A percentile compares a stretch with the other conserved stretches of the same genome.
These are phyloP conservation scores for Aspergillus aculeatinus DNA, from an alignment of 2,329 filamentous ascomycete species.

Conservation along the genomic window DNA sequence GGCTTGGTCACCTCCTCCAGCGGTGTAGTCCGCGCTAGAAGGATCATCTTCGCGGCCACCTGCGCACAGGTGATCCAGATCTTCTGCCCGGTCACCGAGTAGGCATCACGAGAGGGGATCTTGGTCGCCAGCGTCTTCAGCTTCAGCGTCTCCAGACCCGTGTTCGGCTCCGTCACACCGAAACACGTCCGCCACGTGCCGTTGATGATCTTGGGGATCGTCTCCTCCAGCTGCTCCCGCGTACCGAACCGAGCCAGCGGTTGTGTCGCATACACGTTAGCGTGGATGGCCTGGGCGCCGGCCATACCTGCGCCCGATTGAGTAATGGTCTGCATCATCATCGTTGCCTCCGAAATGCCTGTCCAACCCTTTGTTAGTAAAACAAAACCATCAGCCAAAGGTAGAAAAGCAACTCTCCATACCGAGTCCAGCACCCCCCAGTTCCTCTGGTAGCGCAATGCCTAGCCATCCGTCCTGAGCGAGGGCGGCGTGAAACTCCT, in stretches of 20 bases:
- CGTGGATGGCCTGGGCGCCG: constrained; percentile 59
- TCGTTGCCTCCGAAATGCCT: constrained; percentile 73
- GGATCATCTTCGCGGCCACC: constrained; percentile 78
- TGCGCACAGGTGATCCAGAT: constrained; percentile 89
- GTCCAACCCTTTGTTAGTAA: constrained; percentile 24
- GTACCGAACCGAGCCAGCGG: constrained; percentile 71
- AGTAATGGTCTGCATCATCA: constrained; percentile 83
- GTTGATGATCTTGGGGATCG: constrained; percentile 68
- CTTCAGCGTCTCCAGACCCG: constrained; percentile 73
- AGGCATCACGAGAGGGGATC: constrained; percentile 54
- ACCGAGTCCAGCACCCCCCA: constrained; percentile 71
- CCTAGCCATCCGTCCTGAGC: constrained; percentile 78
- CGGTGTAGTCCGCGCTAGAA: constrained; percentile 73
- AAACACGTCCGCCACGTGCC: constrained; percentile 75
- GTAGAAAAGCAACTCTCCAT: not conserved
- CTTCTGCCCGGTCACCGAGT: constrained; percentile 73
- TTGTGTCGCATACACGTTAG: constrained; percentile 62
- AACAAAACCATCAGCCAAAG: too few species aligned
- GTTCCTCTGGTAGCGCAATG: constrained; percentile 71
- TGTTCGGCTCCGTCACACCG: constrained; percentile 80
- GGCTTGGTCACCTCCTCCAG: constrained; percentile 66
- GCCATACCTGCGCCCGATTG: constrained; percentile 77
- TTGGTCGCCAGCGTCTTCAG: constrained; percentile 65
- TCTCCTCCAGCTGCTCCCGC: constrained; percentile 60
- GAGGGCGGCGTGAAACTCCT: constrained; percentile 72